Base-by-base conservation (phyloP, 495 filamentous ascomycete genomes). In the Saxispiralis lemnorum region DNA sequence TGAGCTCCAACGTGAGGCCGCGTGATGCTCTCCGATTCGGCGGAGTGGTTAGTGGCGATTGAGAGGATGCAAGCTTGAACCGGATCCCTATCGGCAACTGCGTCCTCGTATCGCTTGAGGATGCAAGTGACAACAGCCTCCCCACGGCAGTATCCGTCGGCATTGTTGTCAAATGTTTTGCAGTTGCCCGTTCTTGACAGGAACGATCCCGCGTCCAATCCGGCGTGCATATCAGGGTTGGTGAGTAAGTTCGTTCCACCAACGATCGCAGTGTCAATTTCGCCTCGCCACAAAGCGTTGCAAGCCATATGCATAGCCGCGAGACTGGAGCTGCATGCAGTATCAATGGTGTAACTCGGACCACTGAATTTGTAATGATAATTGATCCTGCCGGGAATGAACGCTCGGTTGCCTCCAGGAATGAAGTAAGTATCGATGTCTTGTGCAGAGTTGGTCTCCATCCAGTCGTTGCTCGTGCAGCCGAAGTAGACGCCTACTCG, bases 51-150 rank as follows among this genome's bases (percentile, higher is more conserved):
- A 0, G 61, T 70, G 0, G 21, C 55, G 0, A 58, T 55, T 0
- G 39, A 51, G 1, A 59, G 38, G 30, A 72, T 66, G 0, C 64
- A 51, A n/a, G 53, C 69, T 1, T 60, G 44, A 37, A 72, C 66
- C 5, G 56, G 58, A 44, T 72, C 67, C 15, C 62, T 62, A 10
- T 72, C 67, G 12, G 60, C 60, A 2, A 59, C 34, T 2, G 69
- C 69, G 53, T 72, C 67, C 10, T 63, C 58, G 0, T 70, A 44
- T 7, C 65, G 50, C 42, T 72, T 72, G 0, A 72, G 28, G 5
- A 71, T 51, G 0, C 70, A 31, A 1, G 59, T 57, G 1, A 56
- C 68, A 11, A 70, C 55, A 2, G 57, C 68, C 0, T 73, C 70
- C 2, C 51, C 65, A 12, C 54, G 52, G 36, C 54, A 57, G 31